Percentiles rank a stretch among this genome's conserved stretches.
Conservation (phyloP, 306 rosid genomes). For the Lupinus albus region DNA sequence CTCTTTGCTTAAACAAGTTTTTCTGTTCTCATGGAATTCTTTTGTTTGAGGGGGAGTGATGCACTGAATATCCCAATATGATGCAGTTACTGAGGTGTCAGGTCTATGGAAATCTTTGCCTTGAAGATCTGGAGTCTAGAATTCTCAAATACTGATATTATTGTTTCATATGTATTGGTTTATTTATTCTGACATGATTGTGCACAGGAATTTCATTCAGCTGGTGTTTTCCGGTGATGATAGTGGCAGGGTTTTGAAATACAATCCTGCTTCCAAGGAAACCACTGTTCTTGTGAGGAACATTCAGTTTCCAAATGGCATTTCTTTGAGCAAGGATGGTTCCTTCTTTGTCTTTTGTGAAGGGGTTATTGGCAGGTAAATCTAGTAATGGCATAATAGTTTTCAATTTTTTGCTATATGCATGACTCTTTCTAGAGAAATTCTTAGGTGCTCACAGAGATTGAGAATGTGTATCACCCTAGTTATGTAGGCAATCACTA, state of each 20-base stretch:
- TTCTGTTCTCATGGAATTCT: constrained; percentile 19
- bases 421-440: constrained; percentile 2
- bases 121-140: constrained; percentile 1
- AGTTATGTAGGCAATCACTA: not conserved
- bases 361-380: constrained; percentile 78
- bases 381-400: constrained; percentile 10
- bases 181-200: constrained; percentile 43
- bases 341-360: constrained; percentile 79
- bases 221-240: constrained; percentile 72
- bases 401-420: not conserved
- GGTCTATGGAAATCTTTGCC: constrained; percentile 1
- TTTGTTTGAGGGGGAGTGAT: constrained; percentile 9
- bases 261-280: constrained; percentile 70
- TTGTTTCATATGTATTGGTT: constrained; percentile 25
- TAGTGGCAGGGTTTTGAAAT: constrained; percentile 79
- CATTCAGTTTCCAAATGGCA: constrained; percentile 84
- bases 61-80: constrained; percentile 9
- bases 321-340: constrained; percentile 89
- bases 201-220: constrained; percentile 80
- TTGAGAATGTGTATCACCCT: constrained; percentile 4
- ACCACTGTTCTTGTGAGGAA: constrained; percentile 77
- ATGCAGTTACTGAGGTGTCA: not conserved
- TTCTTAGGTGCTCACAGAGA: not conserved
- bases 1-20: constrained; percentile 20
- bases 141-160: constrained; percentile 12